phyloP scores from a whole-genome alignment of 2,329 filamentous ascomycete genomes.

The Elsinoe ampelina region DNA sequence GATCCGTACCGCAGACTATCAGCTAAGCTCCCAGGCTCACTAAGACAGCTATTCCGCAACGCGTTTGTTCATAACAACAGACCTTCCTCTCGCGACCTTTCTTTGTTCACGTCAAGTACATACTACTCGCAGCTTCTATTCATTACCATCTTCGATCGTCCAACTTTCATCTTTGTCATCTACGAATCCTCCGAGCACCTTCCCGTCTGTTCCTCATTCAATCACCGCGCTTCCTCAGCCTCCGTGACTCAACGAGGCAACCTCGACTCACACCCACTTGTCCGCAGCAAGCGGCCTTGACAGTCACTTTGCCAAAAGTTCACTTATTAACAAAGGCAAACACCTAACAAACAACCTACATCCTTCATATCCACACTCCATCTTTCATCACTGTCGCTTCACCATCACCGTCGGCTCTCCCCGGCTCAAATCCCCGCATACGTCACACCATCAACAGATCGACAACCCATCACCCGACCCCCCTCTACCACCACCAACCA shows the following conservation, averaged over 20 bases:
- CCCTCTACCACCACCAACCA: slow-evolving; percentile 20
- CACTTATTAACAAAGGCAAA: background rate
- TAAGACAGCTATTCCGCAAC: slow-evolving; percentile 8
- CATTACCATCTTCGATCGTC: background rate
- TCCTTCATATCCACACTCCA: background rate
- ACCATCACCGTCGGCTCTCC: background rate
- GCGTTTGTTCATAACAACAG: slow-evolving; percentile 8
- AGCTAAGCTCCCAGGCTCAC: slow-evolving; percentile 7
- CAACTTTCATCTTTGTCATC: background rate
- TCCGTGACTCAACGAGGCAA: slow-evolving; percentile 10
- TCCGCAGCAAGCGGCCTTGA: background rate
- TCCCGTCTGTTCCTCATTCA: background rate
- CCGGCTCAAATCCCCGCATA: background rate
- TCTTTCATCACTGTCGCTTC: background rate
- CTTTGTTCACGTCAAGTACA: slow-evolving; percentile 4
- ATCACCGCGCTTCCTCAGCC: slow-evolving; percentile 7
- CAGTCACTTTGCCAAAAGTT: background rate
- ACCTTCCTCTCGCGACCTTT: slow-evolving; percentile 1
- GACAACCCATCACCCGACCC: background rate
- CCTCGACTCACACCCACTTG: slow-evolving; percentile 1
- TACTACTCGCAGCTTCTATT: background rate
- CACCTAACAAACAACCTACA: background rate
- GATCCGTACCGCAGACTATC: slow-evolving; percentile 6
- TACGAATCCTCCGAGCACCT: background rate
- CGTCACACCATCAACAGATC: slow-evolving; percentile 9